Evolutionary conservation across 768 basidiomycete species (phyloP).

Genomic region (Hortiboletus flavorubellus): DNA sequence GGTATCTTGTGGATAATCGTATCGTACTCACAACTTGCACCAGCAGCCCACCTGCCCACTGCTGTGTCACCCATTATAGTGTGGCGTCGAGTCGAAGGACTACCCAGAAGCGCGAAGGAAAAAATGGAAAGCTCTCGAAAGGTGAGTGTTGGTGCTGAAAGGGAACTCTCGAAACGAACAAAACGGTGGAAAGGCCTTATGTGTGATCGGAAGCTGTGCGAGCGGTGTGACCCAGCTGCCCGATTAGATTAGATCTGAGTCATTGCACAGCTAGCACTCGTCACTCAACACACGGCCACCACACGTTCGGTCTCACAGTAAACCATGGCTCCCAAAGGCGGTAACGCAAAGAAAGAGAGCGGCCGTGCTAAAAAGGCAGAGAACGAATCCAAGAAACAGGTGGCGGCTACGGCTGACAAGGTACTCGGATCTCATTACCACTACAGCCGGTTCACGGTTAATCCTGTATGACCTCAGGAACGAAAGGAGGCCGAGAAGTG

Average conservation of each 20-base stretch:
- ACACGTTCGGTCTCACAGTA: neutral
- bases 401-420: constrained; percentile 55
- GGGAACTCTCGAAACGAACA: neutral
- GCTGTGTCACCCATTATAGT: constrained; percentile 24
- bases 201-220: constrained; percentile 15
- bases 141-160: neutral
- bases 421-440: constrained; percentile 32
- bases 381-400: constrained; percentile 80
- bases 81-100: neutral
- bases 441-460: neutral
- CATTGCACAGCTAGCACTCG: constrained; percentile 13
- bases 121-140: neutral
- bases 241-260: constrained; percentile 25
- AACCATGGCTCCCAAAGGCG: constrained; percentile 80
- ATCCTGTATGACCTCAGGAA: constrained; percentile 45
- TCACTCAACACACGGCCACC: neutral
- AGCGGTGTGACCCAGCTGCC: constrained; percentile 16
- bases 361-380: constrained; percentile 91
- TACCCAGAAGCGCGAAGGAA: neutral
- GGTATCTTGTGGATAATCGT: neutral
- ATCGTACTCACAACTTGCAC: constrained; percentile 33
- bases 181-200: constrained; percentile 1
- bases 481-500: constrained; percentile 66
- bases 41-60: constrained; percentile 35
- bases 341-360: constrained; percentile 89